phyloP scores from a whole-genome alignment of 2,329 filamentous ascomycete genomes.

The Rachicladosporium sp. region DNA sequence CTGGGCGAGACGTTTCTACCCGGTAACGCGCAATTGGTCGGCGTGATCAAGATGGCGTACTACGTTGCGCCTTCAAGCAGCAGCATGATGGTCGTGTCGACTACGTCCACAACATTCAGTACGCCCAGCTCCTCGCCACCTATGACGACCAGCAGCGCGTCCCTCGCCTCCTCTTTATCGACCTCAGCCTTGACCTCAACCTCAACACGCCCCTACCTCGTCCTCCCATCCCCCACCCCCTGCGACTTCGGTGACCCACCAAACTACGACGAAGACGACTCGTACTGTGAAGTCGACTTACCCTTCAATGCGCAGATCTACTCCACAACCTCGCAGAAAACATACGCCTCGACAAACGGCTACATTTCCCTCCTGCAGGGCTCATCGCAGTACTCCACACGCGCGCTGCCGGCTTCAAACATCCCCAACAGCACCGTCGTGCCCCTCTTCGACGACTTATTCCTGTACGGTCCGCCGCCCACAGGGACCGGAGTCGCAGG shows the following conservation, averaged over 20 bases:
- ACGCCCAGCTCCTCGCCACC: too few relatives aligned
- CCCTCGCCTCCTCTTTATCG: constrained; percentile 1
- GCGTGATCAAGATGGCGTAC: too few relatives aligned
- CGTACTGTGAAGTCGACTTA: constrained; percentile 21
- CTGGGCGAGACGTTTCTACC: too few relatives aligned
- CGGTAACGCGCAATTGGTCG: too few relatives aligned
- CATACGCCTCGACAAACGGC: constrained; percentile 21
- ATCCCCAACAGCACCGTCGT: constrained; percentile 18
- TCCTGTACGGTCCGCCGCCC: constrained; percentile 9
- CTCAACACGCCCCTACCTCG: constrained; percentile 12
- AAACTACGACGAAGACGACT: constrained; percentile 20
- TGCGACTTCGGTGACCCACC: constrained; percentile 21
- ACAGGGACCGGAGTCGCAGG: too few relatives aligned
- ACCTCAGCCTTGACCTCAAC: constrained; percentile 6
- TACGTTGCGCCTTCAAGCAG: too few relatives aligned
- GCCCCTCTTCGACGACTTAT: constrained; percentile 24
- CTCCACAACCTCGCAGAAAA: constrained; percentile 7
- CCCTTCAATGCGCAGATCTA: constrained; percentile 20
- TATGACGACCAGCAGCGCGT: constrained; percentile 3
- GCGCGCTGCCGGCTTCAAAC: constrained; percentile 11
- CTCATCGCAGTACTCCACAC: constrained; percentile 12
- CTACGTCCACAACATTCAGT: constrained; percentile 5
- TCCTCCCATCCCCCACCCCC: constrained; percentile 17
- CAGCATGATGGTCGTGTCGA: too few relatives aligned
- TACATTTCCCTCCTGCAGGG: constrained; percentile 18